phyloP scores from a whole-genome alignment of 2,329 filamentous ascomycete genomes.

The Fusarium brachygibbosum region DNA sequence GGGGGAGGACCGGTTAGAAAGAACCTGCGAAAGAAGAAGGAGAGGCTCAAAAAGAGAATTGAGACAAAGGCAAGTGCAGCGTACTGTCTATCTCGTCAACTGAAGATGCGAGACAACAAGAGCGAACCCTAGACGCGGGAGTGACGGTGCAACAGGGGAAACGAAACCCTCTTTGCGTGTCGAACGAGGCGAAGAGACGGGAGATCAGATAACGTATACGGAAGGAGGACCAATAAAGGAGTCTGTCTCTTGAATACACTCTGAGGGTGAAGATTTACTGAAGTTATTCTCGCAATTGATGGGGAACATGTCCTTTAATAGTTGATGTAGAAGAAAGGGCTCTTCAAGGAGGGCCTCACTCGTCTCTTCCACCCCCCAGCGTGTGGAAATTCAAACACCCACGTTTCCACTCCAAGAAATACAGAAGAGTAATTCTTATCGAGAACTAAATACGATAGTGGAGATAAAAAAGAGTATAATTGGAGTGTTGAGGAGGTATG shows the following conservation, averaged over 20 bases:
- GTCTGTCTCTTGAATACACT: slow-evolving; percentile 4
- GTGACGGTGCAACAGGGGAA: slow-evolving; percentile 44
- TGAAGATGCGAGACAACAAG: slow-evolving; percentile 42
- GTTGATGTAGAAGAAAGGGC: slow-evolving; percentile 4
- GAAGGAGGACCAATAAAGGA: slow-evolving; percentile 2
- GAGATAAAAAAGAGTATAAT: slow-evolving; percentile 1
- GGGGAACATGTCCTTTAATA: slow-evolving; percentile 39
- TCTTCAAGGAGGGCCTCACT: slow-evolving; percentile 23
- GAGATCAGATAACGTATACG: slow-evolving; percentile 15
- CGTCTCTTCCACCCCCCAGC: slow-evolving; percentile 11
- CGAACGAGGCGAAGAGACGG: slow-evolving; percentile 34
- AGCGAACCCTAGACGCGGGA: slow-evolving; percentile 42
- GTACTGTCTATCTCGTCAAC: slow-evolving; percentile 30
- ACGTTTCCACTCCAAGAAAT: slow-evolving; percentile 30
- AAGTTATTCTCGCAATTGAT: background rate
- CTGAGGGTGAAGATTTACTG: background rate
- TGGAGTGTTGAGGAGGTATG: slow-evolving; percentile 12
- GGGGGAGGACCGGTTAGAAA: slow-evolving; percentile 2
- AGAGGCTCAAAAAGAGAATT: slow-evolving; percentile 23
- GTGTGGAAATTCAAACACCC: slow-evolving; percentile 27
- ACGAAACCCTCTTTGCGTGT: slow-evolving; percentile 35
- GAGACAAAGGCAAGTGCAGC: slow-evolving; percentile 4
- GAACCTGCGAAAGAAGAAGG: background rate
- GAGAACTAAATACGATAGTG: slow-evolving; percentile 4
- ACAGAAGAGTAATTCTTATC: background rate